Base-by-base conservation (phyloP, 495 filamentous ascomycete genomes). In the Penicillium antarcticum region DNA sequence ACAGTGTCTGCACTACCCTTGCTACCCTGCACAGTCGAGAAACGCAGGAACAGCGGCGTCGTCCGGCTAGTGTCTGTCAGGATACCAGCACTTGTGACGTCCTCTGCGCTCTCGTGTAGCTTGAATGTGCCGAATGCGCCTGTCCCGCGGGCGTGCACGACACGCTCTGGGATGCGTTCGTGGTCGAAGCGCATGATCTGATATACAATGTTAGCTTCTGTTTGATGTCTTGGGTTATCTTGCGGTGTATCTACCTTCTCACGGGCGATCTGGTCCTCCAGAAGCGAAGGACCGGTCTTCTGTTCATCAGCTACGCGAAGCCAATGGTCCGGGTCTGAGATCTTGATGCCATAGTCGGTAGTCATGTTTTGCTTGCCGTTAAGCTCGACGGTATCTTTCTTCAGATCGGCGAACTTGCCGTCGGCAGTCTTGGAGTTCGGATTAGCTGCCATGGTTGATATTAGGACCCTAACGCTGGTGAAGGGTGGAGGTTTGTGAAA, bases 111-210 rank as follows among this genome's bases (percentile, higher is more conserved):
- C 67, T 92, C 78, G 48, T 79, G 77, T 2, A 95, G 70, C 46
- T 76, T 87, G 73, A 95, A 95, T 24, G 80, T 89, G 11, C 91
- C 91, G 58, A 94, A 95, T 14, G 91, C 91, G 33, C 84, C 91
- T 12, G 81, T 73, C 17, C 90, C 91, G 29, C 91, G 87, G 23
- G 91, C 91, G 62, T 96, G 91, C 5, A 96, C 89, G 12, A 95
- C 90, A 44, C 91, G 78, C 69, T 95, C 90, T 3, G 90, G 90
- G 45, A 94, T 92, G 45, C 90, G 81, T 66, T 95, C 89, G 56
- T 94, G 89, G 59, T 94, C 89, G 61, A 95, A 92, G 50, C 83
- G 80, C 62, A 83, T 80, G 39, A 91, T 88, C 87, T 91, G 39
- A 12, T 29, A 19, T 5, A 21, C n/a, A 11, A 12, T 6, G 13